These are phyloP conservation scores for Delonix regia DNA, from an alignment of 306 rosid species.

Conservation along the genomic window DNA sequence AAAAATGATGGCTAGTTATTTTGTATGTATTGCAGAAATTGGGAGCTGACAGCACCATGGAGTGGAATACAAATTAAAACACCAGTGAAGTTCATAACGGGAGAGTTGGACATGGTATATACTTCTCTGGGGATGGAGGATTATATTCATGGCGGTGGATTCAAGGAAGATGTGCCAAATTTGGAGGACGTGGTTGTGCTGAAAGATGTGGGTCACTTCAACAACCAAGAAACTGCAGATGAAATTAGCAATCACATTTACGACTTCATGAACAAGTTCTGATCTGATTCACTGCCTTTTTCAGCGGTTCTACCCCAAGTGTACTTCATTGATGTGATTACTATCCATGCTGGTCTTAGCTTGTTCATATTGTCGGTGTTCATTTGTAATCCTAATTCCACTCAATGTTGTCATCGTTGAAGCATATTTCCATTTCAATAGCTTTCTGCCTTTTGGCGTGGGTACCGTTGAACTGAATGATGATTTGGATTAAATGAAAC, in stretches of 20 bases:
- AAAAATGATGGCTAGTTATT: too few relatives aligned
- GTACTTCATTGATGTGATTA: too few relatives aligned
- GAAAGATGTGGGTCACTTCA: slow-evolving; percentile 9
- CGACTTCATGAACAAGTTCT: not conserved
- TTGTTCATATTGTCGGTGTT: too few relatives aligned
- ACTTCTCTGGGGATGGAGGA: not conserved
- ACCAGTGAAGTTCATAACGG: not conserved
- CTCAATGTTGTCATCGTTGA: too few relatives aligned
- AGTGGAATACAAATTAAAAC: not conserved
- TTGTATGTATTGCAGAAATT: not conserved
- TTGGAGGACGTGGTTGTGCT: not conserved
- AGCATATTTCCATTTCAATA: too few relatives aligned
- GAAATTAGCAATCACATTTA: not conserved
- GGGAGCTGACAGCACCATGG: not conserved
- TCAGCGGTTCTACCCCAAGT: too few relatives aligned
- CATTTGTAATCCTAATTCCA: too few relatives aligned
- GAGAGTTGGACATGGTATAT: not conserved
- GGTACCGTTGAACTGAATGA: too few relatives aligned
- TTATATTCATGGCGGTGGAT: not conserved
- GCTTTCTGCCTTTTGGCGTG: too few relatives aligned
- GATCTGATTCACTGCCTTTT: not conserved
- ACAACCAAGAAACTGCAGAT: not conserved
- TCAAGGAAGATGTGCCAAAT: not conserved
- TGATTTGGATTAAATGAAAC: too few relatives aligned
- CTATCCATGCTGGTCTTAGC: too few relatives aligned